Percentiles rank a stretch among this genome's conserved stretches.
phyloP scores from a whole-genome alignment of 2,329 filamentous ascomycete genomes.

The Diaporthe sp. region DNA sequence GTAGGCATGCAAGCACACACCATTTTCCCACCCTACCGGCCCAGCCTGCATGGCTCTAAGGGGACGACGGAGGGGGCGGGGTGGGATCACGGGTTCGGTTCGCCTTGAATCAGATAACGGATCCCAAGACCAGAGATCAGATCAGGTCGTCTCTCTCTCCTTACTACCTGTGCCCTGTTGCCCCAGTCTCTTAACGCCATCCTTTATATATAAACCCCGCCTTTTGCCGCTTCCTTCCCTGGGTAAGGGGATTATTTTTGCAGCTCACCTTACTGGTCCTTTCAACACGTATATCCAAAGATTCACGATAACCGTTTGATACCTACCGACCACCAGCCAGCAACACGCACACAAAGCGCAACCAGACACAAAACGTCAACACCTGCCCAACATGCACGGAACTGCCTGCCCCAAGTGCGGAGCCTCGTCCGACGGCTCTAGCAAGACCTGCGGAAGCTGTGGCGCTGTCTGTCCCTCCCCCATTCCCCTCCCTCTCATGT shows the following conservation, averaged over 20 bases:
- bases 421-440: slow-evolving; percentile 55
- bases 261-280: not conserved
- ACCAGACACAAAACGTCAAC: no score
- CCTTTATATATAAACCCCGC: slow-evolving; percentile 33
- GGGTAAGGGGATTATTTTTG: not conserved
- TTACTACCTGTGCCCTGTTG: not conserved
- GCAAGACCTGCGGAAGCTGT: slow-evolving; percentile 68
- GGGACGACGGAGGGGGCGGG: slow-evolving; percentile 5
- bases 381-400: slow-evolving; percentile 53
- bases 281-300: not conserved
- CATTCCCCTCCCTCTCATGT: not conserved
- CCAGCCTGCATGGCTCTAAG: slow-evolving; percentile 1
- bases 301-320: not conserved
- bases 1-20: slow-evolving; percentile 12
- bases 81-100: slow-evolving; percentile 22
- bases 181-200: not conserved
- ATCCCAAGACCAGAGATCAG: slow-evolving; percentile 25
- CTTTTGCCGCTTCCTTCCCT: not conserved
- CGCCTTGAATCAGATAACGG: slow-evolving; percentile 28
- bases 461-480: slow-evolving; percentile 66
- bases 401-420: slow-evolving; percentile 69
- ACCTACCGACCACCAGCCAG: not conserved
- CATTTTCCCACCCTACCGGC: slow-evolving; percentile 29
- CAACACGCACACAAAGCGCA: slow-evolving; percentile 17
- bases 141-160: not conserved